Conservation (phyloP, 208 protist species). For the Crithidia acanthocephali region DNA sequence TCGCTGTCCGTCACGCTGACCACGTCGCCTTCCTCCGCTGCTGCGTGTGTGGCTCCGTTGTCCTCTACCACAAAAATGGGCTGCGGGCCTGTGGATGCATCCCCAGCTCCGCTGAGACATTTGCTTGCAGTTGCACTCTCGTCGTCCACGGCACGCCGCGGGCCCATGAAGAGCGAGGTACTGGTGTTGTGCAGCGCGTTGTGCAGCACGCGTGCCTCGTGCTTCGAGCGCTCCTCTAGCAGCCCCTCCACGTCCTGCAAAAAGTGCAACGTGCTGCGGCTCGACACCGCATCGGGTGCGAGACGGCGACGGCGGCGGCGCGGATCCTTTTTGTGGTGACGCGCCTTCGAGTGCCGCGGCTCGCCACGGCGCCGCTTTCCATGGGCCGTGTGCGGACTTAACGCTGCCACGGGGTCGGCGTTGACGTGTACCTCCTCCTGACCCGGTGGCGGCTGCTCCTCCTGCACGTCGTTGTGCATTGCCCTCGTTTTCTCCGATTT, state of each 20-base stretch:
- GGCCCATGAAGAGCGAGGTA: conserved; percentile 86
- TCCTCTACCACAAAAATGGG: neutral
- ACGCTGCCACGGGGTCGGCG: too few species aligned
- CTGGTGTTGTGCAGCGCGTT: conserved; percentile 68
- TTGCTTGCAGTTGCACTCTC: neutral
- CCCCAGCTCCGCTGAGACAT: too few species aligned
- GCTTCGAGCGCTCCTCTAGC: conserved; percentile 39
- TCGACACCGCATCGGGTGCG: conserved; percentile 58
- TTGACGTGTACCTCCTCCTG: too few species aligned
- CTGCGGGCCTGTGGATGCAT: neutral
- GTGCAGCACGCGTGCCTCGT: conserved; percentile 49
- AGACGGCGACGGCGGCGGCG: conserved; percentile 12
- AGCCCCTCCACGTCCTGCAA: conserved; percentile 55
- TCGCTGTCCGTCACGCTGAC: conserved; percentile 13
- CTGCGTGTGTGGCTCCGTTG: neutral
- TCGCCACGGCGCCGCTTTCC: conserved; percentile 1
- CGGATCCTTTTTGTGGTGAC: too few species aligned
- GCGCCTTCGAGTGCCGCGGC: neutral
- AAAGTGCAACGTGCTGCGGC: conserved; percentile 47
- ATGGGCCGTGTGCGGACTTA: too few species aligned
- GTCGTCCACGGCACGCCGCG: conserved; percentile 40
- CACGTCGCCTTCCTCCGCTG: conserved; percentile 11
- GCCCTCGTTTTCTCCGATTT: too few species aligned
- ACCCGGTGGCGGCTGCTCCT: too few species aligned
- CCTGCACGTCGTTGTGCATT: too few species aligned